Base-by-base conservation (phyloP, 1,284 basidiomycete genomes). In the Phylloboletellus chloephorus region DNA sequence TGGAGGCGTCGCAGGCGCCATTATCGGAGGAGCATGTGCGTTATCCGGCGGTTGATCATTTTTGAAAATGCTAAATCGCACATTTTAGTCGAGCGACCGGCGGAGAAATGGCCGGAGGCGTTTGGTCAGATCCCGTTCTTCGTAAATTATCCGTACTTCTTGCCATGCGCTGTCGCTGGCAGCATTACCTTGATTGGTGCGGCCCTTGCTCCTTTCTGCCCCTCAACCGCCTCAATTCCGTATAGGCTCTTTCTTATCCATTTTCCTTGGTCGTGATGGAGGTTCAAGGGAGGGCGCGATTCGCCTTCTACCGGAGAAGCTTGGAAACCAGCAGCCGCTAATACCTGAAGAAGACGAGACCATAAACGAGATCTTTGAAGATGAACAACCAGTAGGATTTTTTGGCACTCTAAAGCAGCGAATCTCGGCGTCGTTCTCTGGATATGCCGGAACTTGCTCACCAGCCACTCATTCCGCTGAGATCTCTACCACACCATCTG, bases 231-330 rank as follows among this genome's bases (percentile, higher is more conserved):
- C 48, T 47, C 21, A 41, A 20, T 15, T 21, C 5, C 7, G 3
- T 28, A 22, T 22, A 73, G 95, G 94, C 11, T 84, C 92, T 1
- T 58, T 96, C 35, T 71, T 98, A 19, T 81, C 84, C 0, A 80
- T 93, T 46, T 96, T 97, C 70, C 78, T 98, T 33, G 88, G 82
- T 12, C 82, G 77, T 50, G 92, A 98, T 58, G 94, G 90, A 43
- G 92, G 93, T 20, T 86, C 90, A 16, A 76, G 88, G 26, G 78
- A 85, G 46, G 90, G 91, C 7, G 76, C 79, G 1, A 94, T 97
- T 51, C 79, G 78, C 20, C 76, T 97, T 8, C 72, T 78, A 4
- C 72, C 74, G 0, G 89, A 91, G 61, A 93, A 94, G 63, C 63
- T 65, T 22, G 64, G 67, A 33, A 52, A 52, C 13, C 50, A 54